Evolutionary conservation across 2,329 filamentous ascomycete species (phyloP), one percentile per base, ranked within the genome.

Genomic region (Hymenoscyphus fraxineus): DNA sequence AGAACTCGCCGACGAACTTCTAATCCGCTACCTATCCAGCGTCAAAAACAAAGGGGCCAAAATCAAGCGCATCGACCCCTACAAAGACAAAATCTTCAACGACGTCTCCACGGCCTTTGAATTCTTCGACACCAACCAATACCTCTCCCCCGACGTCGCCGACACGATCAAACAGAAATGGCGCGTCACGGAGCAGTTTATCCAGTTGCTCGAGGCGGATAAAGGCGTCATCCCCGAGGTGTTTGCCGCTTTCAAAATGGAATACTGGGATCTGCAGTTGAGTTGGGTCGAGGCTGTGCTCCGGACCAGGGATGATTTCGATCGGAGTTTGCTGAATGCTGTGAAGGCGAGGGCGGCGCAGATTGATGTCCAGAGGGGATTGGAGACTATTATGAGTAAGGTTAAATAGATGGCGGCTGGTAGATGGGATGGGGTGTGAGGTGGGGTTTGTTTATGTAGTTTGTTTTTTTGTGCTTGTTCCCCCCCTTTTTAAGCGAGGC

Each of bases 281-380:
- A 89, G 88, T 57, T 99, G 95, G 95, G 93, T 99, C 7, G 96
- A 99, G 81, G 90, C 91, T 6, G 94, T 97, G 58, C 76, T 99
- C 68, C 85, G 93, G 70, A 83, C 88, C 1, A 83, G 96, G 70
- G 95, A 99, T 77, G 95, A 99, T 79, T 98, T 96, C 78, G 95
- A 98, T 77, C 83, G 94, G 70, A 85, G 86, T 66, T 92, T 98
- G 91, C 78, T 98, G 68, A 95, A 92, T 74, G 85, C 87, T 19
- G 89, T 98, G 59, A 98, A 98, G 82, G 87, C 88, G 2, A 86
- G 88, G 75, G 94, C 93, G n/a, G 93, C 92, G 7, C 91, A 92
- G 77, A 85, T 96, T 70, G 88, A 90, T 65, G 88, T 93, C 1
- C 88, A 90, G 67, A 85, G 93, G 67, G 93, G 92, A 0, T 78